Base-by-base conservation (phyloP, 2,329 filamentous ascomycete genomes). In the Fusarium ramigenum region DNA sequence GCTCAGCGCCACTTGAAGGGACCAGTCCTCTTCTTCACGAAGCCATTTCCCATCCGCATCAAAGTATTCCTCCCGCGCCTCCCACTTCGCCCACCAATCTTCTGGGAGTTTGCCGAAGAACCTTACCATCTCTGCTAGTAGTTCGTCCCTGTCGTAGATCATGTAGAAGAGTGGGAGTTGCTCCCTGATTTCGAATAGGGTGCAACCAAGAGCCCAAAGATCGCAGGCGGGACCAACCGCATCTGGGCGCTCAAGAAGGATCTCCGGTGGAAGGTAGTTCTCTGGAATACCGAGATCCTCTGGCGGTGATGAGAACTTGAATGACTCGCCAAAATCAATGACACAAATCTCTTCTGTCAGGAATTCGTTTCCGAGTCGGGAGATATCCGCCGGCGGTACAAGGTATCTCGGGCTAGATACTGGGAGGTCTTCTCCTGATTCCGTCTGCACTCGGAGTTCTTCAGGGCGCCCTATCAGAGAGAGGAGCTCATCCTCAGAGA, bases 121-220 rank as follows among this genome's bases (percentile, higher is more conserved):
- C 9, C 72, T 53, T 2, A 78, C 77, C 32, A 82, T 78, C 9
- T 76, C 71, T 5, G 70, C 63, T 2, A 82, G 34, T 11, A 79
- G 46, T 3, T 81, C 79, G n/a, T 82, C 80, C 3, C 53, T 54
- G 9, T 79, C 76, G 34, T 77, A 73, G 28, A 72, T 77, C 76
- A 70, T 74, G 25, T 77, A 71, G 25, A 82, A 82, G 0, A 83
- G 69, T 1, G 69, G 69, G 8, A 77, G 59, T 2, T 80, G 79
- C 0, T 76, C 70, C 1, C 80, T 76, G 2, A 81, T 81, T 63
- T 82, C 79, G 39, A 80, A 80, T 0, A 83, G 39, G 0, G 79
- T 81, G 30, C 80, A 82, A 0, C 76, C 81, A 6, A 82, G 77
- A 34, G 81, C 79, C 80, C 81, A 82, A 1, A 82, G 46, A 39